These are phyloP conservation scores for Mycena latifolia DNA, from an alignment of 768 basidiomycete genomes.

Conservation along the genomic window DNA sequence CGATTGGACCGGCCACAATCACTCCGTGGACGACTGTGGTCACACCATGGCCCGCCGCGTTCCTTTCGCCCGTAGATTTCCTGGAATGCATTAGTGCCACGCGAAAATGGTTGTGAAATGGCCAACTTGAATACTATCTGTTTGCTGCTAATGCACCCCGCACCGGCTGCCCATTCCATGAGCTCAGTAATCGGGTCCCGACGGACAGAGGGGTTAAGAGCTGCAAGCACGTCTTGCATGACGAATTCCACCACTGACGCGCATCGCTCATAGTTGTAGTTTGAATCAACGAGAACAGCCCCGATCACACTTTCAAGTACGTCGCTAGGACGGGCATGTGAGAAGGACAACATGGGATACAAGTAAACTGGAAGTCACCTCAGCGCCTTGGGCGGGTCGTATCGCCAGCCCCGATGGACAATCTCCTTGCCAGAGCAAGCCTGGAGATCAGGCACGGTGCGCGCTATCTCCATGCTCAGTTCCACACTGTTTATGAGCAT, in stretches of 20 bases:
- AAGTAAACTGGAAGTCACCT: conserved; percentile 14
- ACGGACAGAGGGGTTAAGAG: conserved; percentile 68
- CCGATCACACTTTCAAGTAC: conserved; percentile 89
- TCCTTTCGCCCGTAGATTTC: conserved; percentile 35
- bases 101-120: neutral
- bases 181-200: conserved; percentile 82
- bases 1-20: conserved; percentile 70
- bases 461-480: conserved; percentile 72
- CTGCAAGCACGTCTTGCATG: conserved; percentile 76
- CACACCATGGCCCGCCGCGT: conserved; percentile 54
- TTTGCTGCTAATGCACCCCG: conserved; percentile 65
- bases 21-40: conserved; percentile 70
- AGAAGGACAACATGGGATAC: no score
- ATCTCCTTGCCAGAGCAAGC: conserved; percentile 69
- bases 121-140: conserved; percentile 30
- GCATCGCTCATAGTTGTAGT: conserved; percentile 78
- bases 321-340: conserved; percentile 60
- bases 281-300: conserved; percentile 85
- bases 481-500: conserved; percentile 78
- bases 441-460: conserved; percentile 71
- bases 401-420: conserved; percentile 80
- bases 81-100: conserved; percentile 6
- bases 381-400: conserved; percentile 85
- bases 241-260: conserved; percentile 68
- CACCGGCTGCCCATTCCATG: conserved; percentile 71